Evolutionary conservation across 2,329 filamentous ascomycete species (phyloP), one percentile per base, ranked within the genome.

Genomic region (Aspergillus sp.): DNA sequence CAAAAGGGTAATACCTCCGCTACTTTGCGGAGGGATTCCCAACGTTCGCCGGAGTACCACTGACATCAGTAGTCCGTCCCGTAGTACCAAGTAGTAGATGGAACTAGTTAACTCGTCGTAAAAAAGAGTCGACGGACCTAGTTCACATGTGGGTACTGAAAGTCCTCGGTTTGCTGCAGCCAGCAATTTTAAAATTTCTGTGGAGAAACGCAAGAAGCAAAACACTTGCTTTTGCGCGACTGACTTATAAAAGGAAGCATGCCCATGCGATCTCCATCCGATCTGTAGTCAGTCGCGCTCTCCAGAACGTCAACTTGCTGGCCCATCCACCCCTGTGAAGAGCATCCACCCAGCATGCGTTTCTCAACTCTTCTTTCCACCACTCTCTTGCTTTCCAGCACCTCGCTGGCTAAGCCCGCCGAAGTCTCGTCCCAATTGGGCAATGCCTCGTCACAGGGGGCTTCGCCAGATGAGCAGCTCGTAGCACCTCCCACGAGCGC

Each of bases 341-440:
- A 40, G 42, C 42, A 43, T 40, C 40, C 27, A 44, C 32, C 38
- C 43, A 53, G 37, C 32, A 57, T 57, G 54, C 54, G 53, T 51
- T 50, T 57, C 45, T 54, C 51, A 41, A 42, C 49, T 27, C 32
- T 54, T 32, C 26, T 57, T 39, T 48, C 53, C 7, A 46, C 48
- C 29, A 38, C 36, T 38, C 41, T 57, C 37, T 42, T 57, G 49
- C 53, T 57, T 36, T 57, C 53, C 31, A 48, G 53, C 44, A 47
- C 49, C 13, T 45, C 50, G 42, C 49, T 56, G 43, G 54, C 54
- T 43, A 53, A 50, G 26, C 49, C 52, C 34, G 42, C 49, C 12
- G 48, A 50, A 41, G 43, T 39, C 12, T 54, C 52, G 13, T 47
- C 52, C 28, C 44, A 45, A 39, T 19, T 37, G 39, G 43, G 43